Conservation (phyloP, 2,329 filamentous ascomycete species). For the Pseudogymnoascus pannorum region DNA sequence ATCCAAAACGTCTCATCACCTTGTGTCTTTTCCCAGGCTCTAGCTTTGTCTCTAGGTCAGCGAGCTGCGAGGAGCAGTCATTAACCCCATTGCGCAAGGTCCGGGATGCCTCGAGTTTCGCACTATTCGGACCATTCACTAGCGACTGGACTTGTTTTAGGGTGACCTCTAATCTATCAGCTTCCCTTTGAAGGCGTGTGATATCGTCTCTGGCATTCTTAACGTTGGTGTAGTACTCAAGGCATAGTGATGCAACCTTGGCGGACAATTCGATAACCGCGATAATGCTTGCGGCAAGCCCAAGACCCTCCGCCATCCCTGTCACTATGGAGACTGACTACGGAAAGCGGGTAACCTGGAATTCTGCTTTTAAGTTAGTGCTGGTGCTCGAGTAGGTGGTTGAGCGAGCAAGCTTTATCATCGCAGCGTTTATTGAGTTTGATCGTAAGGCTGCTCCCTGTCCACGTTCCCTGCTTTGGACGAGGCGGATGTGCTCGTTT, state of each 20-base stretch:
- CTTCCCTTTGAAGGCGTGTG: conserved; percentile 26
- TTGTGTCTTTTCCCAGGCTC: conserved; percentile 21
- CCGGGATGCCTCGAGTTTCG: conserved; percentile 24
- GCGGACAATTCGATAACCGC: conserved; percentile 33
- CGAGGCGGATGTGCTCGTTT: too few relatives aligned
- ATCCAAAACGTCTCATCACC: conserved; percentile 27
- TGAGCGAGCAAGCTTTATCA: too few relatives aligned
- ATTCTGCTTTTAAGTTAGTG: too few relatives aligned
- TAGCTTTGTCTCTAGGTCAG: conserved; percentile 22
- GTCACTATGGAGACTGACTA: too few relatives aligned
- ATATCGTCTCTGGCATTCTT: conserved; percentile 29
- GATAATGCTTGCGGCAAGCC: conserved; percentile 31
- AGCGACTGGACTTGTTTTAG: conserved; percentile 25
- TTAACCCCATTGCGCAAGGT: conserved; percentile 19
- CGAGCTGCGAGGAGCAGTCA: conserved; percentile 19
- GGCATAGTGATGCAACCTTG: conserved; percentile 30
- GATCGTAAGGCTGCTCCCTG: too few relatives aligned
- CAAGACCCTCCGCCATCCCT: conserved; percentile 23
- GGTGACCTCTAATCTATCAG: conserved; percentile 22
- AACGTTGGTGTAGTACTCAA: conserved; percentile 31
- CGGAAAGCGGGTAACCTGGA: too few relatives aligned
- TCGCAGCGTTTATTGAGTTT: too few relatives aligned
- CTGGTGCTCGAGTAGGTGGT: too few relatives aligned
- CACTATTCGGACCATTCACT: conserved; percentile 22
- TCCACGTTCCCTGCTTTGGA: too few relatives aligned